Evolutionary conservation across 2,329 filamentous ascomycete genomes (phyloP), one percentile per base, ranked within the genome.

Genomic region (Helotiales sp.): DNA sequence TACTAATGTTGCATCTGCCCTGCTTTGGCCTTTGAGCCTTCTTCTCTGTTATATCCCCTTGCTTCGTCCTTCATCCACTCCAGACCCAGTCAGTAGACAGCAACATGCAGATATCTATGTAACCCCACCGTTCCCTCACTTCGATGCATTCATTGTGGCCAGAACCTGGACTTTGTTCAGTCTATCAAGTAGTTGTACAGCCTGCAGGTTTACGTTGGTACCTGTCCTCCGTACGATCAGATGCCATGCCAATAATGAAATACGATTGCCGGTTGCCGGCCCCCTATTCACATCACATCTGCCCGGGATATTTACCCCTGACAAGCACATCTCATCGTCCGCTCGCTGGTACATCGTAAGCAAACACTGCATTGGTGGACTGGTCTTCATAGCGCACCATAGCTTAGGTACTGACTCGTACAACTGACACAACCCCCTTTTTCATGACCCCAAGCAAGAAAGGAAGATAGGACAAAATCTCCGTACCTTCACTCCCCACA

Each of bases 221-320:
- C n/a, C n/a, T 11, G 13, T 10, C 26, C 5, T 37, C 28, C n/a
- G 47, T 7, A 28, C 22, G 47, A 17, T 52, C 15, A 20, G 6
- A 3, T 26, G 47, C 22, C 47, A 52, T 11, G 47, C 22, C n/a
- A n/a, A n/a, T n/a, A n/a, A n/a, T 26, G 8, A 20, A 52, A 28
- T 28, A 28, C 11, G 15, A 34, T 28, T 55, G 15, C 52, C 28
- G 26, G 13, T 34, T n/a, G n/a, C n/a, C n/a, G n/a, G n/a, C 30
- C 52, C 52, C 52, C 52, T 57, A 57, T 57, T 57, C 32, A 8
- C 22, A 15, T 15, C 15, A 3, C 30, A 24, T 15, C 24, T 24
- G 26, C 2, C n/a, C 24, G 49, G 52, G 28, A 61, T 15, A 49
- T 45, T 49, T 61, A 32, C 58, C 58, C 40, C 58, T 49, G 37